These are phyloP conservation scores for Geotrichum citri-aurantii DNA, from an alignment of 1,139 yeast genomes.

Conservation along the genomic window DNA sequence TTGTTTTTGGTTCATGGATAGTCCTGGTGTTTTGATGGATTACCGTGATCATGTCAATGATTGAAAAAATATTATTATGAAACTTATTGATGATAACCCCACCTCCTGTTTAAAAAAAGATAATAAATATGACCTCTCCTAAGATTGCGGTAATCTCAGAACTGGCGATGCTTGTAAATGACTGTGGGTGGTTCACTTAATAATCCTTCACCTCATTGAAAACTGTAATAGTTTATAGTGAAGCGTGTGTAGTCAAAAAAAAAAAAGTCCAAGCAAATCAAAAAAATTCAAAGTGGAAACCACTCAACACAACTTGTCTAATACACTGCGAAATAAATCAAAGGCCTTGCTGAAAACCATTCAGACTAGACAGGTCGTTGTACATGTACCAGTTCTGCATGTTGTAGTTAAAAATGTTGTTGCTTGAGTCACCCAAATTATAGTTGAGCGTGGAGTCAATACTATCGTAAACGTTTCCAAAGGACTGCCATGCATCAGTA, in stretches of 20 bases:
- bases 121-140: background rate
- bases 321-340: background rate
- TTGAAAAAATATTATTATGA: background rate
- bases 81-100: background rate
- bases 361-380: background rate
- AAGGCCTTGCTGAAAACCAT: background rate
- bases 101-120: background rate
- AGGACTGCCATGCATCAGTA: background rate
- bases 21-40: background rate
- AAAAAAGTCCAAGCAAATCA: no score
- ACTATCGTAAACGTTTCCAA: background rate
- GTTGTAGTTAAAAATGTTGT: background rate
- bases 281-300: background rate
- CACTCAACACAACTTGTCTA: background rate
- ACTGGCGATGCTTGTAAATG: background rate
- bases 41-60: background rate
- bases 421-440: background rate
- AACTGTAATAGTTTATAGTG: background rate
- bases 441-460: background rate
- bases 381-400: background rate
- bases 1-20: background rate
- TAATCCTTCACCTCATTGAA: background rate
- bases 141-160: background rate
- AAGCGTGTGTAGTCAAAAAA: no score
- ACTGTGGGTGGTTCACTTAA: background rate